A percentile compares a stretch with the other conserved stretches of the same genome.
These are phyloP conservation scores for Penicillium goetzii DNA, from an alignment of 495 filamentous ascomycete genomes.

Conservation along the genomic window DNA sequence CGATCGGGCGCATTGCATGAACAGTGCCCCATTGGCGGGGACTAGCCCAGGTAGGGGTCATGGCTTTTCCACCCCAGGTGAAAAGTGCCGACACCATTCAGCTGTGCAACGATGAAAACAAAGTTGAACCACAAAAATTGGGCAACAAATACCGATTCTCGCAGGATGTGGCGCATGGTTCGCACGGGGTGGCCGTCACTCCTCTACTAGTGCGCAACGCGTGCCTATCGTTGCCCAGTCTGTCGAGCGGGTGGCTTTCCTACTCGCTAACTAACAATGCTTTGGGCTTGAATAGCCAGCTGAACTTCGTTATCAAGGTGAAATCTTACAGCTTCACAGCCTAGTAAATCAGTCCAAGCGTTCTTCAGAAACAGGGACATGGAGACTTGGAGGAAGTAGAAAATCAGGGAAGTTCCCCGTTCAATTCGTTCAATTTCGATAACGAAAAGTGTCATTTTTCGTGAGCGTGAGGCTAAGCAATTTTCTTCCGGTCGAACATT, in stretches of 20 bases:
- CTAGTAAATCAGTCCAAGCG: not conserved
- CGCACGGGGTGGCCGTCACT: not conserved
- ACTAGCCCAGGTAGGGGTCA: not conserved
- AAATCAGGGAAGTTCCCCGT: not conserved
- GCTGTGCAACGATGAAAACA: not conserved
- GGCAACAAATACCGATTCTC: not conserved
- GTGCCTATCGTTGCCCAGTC: not conserved
- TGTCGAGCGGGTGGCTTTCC: not conserved
- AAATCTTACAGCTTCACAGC: not conserved
- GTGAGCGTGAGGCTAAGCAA: not conserved
- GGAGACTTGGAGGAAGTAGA: not conserved
- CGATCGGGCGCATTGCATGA: not conserved
- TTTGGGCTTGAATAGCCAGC: not conserved
- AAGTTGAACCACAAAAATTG: not conserved
- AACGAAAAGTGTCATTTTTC: not conserved
- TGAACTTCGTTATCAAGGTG: not conserved
- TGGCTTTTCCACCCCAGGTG: not conserved
- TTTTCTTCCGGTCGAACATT: not conserved
- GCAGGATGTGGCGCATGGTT: not conserved
- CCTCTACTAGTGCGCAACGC: not conserved
- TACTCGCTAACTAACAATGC: not conserved
- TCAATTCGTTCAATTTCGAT: not conserved
- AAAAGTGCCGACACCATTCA: not conserved
- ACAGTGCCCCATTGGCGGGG: not conserved
- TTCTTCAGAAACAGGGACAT: not conserved